Percentiles rank a stretch among this genome's conserved stretches.
Conservation (phyloP, 2,329 filamentous ascomycete genomes). For the Dissoconium aciculare region DNA sequence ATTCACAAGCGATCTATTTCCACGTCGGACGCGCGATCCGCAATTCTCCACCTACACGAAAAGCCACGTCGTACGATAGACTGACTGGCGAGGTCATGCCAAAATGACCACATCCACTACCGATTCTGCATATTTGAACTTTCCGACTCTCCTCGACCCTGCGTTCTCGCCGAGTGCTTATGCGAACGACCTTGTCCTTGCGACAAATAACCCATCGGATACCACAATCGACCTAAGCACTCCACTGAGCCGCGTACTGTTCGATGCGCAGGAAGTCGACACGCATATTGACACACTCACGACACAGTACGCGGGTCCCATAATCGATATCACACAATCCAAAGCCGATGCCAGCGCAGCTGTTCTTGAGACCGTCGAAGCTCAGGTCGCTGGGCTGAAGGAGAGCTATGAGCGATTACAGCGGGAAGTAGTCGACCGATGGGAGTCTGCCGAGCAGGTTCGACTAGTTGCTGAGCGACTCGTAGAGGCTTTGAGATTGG, state of each 20-base stretch:
- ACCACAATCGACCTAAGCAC: conserved; percentile 84
- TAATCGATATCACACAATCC: conserved; percentile 61
- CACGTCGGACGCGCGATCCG: too few relatives aligned
- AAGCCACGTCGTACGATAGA: too few relatives aligned
- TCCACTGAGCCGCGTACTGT: conserved; percentile 80
- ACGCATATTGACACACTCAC: conserved; percentile 86
- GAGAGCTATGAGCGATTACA: conserved; percentile 76
- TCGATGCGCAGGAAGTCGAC: conserved; percentile 93
- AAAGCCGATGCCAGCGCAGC: conserved; percentile 58
- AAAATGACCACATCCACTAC: too few relatives aligned
- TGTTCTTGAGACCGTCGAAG: conserved; percentile 62
- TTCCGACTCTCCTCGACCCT: conserved; percentile 63
- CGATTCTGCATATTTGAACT: conserved; percentile 1
- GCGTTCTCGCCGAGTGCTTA: conserved; percentile 68
- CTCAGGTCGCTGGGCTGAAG: conserved; percentile 64
- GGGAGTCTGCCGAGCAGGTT: conserved; percentile 74
- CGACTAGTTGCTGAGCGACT: conserved; percentile 61
- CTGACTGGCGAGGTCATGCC: too few relatives aligned
- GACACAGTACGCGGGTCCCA: conserved; percentile 64
- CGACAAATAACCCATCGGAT: conserved; percentile 85
- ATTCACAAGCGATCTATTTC: too few relatives aligned
- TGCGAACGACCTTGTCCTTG: conserved; percentile 74
- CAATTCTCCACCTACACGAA: too few relatives aligned
- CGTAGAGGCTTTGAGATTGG: conserved; percentile 64
- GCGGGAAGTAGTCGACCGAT: conserved; percentile 70